Percentiles rank a stretch among this genome's conserved stretches.
phyloP scores from a whole-genome alignment of 768 basidiomycete genomes.

The Serendipita sp. region DNA sequence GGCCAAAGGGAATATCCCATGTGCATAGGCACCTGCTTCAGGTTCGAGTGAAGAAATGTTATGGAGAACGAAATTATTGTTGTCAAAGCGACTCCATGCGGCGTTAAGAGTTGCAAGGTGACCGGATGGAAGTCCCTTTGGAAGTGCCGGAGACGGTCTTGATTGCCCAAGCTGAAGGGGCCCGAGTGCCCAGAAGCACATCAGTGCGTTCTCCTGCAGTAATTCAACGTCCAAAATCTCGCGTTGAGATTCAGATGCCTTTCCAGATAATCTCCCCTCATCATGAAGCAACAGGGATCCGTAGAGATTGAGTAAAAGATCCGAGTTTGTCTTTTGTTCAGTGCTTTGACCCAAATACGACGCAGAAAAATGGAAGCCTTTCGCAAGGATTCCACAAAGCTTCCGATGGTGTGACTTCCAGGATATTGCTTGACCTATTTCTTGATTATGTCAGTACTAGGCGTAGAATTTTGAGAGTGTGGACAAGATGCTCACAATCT shows the following conservation, averaged over 20 bases:
- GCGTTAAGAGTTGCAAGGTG: slow-evolving; percentile 14
- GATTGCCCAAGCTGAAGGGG: background rate
- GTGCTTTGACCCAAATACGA: background rate
- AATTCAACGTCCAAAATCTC: background rate
- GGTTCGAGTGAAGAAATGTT: slow-evolving; percentile 41
- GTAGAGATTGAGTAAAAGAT: background rate
- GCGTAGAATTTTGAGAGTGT: background rate
- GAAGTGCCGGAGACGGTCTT: slow-evolving; percentile 3
- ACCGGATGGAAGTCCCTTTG: background rate
- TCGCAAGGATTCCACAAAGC: slow-evolving; percentile 30
- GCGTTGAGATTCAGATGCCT: background rate
- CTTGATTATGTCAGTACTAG: background rate
- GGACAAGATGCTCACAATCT: slow-evolving; percentile 30
- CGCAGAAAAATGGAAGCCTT: background rate
- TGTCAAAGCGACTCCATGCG: slow-evolving; percentile 48
- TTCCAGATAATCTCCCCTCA: background rate
- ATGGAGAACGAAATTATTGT: slow-evolving; percentile 70
- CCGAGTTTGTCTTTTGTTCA: background rate
- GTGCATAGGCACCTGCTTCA: slow-evolving; percentile 27
- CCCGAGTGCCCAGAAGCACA: slow-evolving; percentile 7
- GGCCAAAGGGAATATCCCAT: slow-evolving; percentile 61
- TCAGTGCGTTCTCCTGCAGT: slow-evolving; percentile 13
- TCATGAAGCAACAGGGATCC: background rate
- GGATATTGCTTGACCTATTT: slow-evolving; percentile 46
- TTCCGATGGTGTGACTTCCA: slow-evolving; percentile 52